Evolutionary conservation across 2,329 filamentous ascomycete species (phyloP).

Genomic region (Venturiaceae sp.): DNA sequence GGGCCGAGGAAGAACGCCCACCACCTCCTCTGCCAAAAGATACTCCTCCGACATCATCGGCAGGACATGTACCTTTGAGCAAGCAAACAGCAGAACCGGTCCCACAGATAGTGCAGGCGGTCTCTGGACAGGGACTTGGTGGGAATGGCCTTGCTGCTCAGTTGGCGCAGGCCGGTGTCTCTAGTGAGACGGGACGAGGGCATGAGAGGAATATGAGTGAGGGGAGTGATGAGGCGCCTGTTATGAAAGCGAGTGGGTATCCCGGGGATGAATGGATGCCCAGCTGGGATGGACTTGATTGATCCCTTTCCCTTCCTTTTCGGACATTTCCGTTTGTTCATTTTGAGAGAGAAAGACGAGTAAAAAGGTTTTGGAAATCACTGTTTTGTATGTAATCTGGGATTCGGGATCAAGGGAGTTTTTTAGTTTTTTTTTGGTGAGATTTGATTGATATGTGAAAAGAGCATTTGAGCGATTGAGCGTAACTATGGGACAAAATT

Average conservation of each 20-base stretch:
- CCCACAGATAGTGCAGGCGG: neutral
- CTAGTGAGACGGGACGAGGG: neutral
- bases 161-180: neutral
- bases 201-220: neutral
- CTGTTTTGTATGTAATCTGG: neutral
- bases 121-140: neutral
- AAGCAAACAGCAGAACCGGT: neutral
- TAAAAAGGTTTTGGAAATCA: too few species aligned
- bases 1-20: too few species aligned
- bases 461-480: neutral
- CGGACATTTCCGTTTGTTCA: neutral
- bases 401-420: neutral
- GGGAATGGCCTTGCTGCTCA: neutral
- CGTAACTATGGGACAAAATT: too few species aligned
- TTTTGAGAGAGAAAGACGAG: neutral
- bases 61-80: neutral
- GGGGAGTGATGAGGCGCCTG: slow-evolving; percentile 4
- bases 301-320: neutral
- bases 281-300: slow-evolving; percentile 4
- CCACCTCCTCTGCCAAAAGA: neutral
- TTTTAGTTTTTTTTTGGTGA: neutral
- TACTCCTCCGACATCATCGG: neutral
- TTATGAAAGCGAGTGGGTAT: slow-evolving; percentile 11
- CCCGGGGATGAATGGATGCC: slow-evolving; percentile 11
- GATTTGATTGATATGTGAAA: neutral